Evolutionary conservation across 2,329 filamentous ascomycete species (phyloP).

Genomic region (Canariomyces notabilis): DNA sequence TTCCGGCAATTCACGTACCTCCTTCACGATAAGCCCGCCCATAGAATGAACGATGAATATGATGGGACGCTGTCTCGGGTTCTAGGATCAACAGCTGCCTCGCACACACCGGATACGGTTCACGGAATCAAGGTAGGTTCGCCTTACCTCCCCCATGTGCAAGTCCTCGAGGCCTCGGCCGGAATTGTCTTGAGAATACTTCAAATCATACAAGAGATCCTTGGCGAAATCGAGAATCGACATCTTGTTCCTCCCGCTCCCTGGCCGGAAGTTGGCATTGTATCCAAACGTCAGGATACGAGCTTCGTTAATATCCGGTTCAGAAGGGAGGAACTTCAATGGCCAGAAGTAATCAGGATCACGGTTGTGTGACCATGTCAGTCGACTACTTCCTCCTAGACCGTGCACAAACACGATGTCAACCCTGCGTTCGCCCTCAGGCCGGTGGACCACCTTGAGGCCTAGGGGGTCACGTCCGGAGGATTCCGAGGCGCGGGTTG

Average conservation of each 20-base stretch:
- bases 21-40: conserved; percentile 30
- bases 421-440: conserved; percentile 7
- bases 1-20: conserved; percentile 15
- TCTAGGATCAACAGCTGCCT: not conserved
- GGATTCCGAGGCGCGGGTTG: not conserved
- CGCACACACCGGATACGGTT: not conserved
- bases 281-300: conserved; percentile 34
- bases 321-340: conserved; percentile 26
- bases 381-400: conserved; percentile 29
- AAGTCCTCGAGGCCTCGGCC: conserved; percentile 18
- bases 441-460: conserved; percentile 8
- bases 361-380: conserved; percentile 30
- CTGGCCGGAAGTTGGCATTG: conserved; percentile 25
- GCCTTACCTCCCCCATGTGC: conserved; percentile 23
- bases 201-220: conserved; percentile 28
- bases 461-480: conserved; percentile 2
- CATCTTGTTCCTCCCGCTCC: conserved; percentile 17
- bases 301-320: conserved; percentile 25
- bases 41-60: conserved; percentile 30
- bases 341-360: conserved; percentile 31
- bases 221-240: conserved; percentile 32
- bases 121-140: not conserved
- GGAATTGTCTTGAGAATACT: conserved; percentile 23
- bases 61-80: conserved; percentile 19
- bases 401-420: conserved; percentile 34